Evolutionary conservation across 2,329 filamentous ascomycete genomes (phyloP).

Genomic region (Pseudonectria buxi): DNA sequence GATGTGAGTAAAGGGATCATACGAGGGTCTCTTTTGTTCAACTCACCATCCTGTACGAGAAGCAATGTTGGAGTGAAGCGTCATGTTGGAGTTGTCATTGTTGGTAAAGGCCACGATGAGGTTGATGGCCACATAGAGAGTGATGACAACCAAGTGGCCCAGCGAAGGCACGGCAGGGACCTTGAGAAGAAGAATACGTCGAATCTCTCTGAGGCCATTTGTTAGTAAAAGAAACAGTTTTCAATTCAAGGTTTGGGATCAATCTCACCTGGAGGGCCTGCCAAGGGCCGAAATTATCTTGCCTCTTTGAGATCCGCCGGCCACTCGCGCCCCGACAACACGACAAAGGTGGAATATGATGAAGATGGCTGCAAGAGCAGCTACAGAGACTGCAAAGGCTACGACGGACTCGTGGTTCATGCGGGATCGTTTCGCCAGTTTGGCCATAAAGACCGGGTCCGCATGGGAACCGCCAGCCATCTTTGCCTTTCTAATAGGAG

Average conservation of each 20-base stretch:
- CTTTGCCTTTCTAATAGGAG: neutral
- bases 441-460: conserved; percentile 14
- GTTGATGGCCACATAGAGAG: conserved; percentile 28
- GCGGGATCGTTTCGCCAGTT: conserved; percentile 14
- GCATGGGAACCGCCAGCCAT: conserved; percentile 11
- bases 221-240: conserved; percentile 3
- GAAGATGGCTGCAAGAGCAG: conserved; percentile 9
- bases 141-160: conserved; percentile 26
- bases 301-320: neutral
- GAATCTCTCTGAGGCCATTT: conserved; percentile 16
- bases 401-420: conserved; percentile 21
- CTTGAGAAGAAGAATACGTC: conserved; percentile 21
- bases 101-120: conserved; percentile 27
- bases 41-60: conserved; percentile 34
- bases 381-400: conserved; percentile 15
- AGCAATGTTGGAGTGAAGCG: conserved; percentile 27
- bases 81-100: conserved; percentile 25
- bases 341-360: conserved; percentile 8
- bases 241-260: neutral
- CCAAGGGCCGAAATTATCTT: conserved; percentile 1
- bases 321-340: conserved; percentile 8
- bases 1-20: no score
- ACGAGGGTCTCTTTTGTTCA: no score
- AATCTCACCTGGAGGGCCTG: conserved; percentile 13
- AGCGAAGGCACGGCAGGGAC: conserved; percentile 23